Percentiles rank a stretch among this genome's conserved stretches.
Evolutionary conservation across 371 early-diverging fungal species (phyloP).

Genomic region (Apophysomyces trapeziformis): DNA sequence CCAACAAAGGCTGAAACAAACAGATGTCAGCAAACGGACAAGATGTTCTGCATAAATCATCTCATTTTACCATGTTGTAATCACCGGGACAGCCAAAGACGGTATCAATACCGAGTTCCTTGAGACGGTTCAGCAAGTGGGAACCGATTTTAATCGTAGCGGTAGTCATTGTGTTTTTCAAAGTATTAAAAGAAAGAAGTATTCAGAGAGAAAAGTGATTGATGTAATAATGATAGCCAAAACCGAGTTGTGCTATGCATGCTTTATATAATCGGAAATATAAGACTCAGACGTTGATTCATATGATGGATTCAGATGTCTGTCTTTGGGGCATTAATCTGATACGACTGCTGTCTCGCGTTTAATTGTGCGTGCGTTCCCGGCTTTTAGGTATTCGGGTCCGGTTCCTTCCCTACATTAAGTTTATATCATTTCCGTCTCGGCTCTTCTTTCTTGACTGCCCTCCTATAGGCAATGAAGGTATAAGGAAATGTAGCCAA

Average conservation of each 20-base stretch:
- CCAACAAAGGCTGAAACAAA: constrained; percentile 31
- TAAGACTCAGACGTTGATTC: constrained; percentile 10
- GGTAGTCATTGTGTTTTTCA: neutral
- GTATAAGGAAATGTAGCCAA: too few species aligned
- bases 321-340: neutral
- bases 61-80: constrained; percentile 45
- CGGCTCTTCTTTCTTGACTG: neutral
- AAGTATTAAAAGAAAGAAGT: neutral
- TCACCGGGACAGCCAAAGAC: constrained; percentile 56
- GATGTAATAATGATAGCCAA: neutral
- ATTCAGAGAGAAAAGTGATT: neutral
- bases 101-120: constrained; percentile 47
- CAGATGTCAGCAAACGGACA: neutral
- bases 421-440: neutral
- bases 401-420: constrained; percentile 2
- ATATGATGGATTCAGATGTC: neutral
- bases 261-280: constrained; percentile 2
- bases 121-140: constrained; percentile 45
- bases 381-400: neutral
- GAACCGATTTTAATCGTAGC: constrained; percentile 31
- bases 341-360: neutral
- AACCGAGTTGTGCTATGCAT: neutral
- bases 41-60: neutral
- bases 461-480: too few species aligned
- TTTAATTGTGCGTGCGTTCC: constrained; percentile 1